Base-by-base conservation (phyloP, 768 basidiomycete genomes). In the Chlorophyllum brunneum region DNA sequence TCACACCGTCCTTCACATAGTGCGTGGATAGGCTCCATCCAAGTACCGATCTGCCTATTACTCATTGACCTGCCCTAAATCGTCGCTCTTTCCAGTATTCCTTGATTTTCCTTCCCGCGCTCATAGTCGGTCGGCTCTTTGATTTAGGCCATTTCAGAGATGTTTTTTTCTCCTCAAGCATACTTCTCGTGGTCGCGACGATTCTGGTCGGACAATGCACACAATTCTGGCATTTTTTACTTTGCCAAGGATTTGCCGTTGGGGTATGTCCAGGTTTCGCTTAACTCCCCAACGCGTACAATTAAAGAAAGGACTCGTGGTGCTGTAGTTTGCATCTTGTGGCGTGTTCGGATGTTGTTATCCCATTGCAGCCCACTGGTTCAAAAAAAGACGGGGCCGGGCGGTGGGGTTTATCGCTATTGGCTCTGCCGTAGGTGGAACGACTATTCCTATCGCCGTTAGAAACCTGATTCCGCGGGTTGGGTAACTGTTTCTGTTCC, bases 351-450 rank as follows among this genome's bases (percentile, higher is more conserved):
- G n/a, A n/a, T n/a, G n/a, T n/a, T n/a, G n/a, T n/a, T n/a, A n/a
- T n/a, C n/a, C n/a, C n/a, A n/a, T n/a, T n/a, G n/a, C n/a, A n/a
- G 77, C 83, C 1, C 87, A 90, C 61, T 91, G 87, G 87, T 90
- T 88, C 70, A 77, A 80, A 55, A 78, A 71, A 46, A 72, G 74
- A 30, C 72, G 83, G 8, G 77, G 79, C 0, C 52, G 83, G 0
- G 86, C 85, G 0, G 73, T 88, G 65, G 86, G 87, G 2, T 52
- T 86, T 18, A 70, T 77, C 10, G 83, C 88, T 0, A 68, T 81
- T 9, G 87, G 88, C 0, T 79, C 82, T 0, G 84, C 84, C 0
- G 42, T 86, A 0, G 88, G 88, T 2, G 87, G 89, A 6, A 82
- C 81, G 0, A 47, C 86, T 0, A 75, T 88, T 36, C 88, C 88